These are phyloP conservation scores for Simmondsia chinensis DNA, from an alignment of 148 eudicot genomes.

Conservation along the genomic window DNA sequence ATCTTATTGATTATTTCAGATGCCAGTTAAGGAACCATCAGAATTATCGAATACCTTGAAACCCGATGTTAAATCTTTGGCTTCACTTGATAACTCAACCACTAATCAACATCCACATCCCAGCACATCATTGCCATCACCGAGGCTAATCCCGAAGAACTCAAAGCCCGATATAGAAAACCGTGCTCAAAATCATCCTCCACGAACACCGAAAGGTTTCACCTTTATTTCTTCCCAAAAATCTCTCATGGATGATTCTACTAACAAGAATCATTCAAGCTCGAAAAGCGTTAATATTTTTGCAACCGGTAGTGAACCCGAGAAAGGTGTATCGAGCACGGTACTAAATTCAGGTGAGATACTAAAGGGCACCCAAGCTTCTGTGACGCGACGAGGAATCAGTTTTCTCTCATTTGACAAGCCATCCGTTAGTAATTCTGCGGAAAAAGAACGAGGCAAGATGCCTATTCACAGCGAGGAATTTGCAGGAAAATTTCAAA, in stretches of 20 bases:
- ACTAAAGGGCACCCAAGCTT: constrained; percentile 1
- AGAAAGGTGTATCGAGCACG: constrained; percentile 2
- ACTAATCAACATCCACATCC: constrained; percentile 19
- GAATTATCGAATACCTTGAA: constrained; percentile 9
- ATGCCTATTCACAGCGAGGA: constrained; percentile 2
- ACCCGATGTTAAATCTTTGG: constrained; percentile 12
- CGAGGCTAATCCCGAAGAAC: constrained; percentile 8
- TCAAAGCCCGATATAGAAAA: constrained; percentile 9
- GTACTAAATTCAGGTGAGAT: not conserved
- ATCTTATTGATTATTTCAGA: constrained; percentile 17
- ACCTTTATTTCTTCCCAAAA: constrained; percentile 44
- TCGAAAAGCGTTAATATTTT: constrained; percentile 14
- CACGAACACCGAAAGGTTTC: constrained; percentile 49
- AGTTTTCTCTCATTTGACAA: constrained; percentile 25
- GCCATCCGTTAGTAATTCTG: constrained; percentile 7
- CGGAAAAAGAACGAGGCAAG: constrained; percentile 6
- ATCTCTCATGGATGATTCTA: constrained; percentile 17
- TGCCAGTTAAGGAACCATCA: constrained; percentile 20
- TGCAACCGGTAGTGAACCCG: constrained; percentile 18
- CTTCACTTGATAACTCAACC: constrained; percentile 16
- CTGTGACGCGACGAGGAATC: constrained; percentile 19
- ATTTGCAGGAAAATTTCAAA: constrained; percentile 7
- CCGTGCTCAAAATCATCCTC: constrained; percentile 12
- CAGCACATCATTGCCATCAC: constrained; percentile 11
- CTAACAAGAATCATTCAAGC: constrained; percentile 20